A percentile compares a stretch with the other conserved stretches of the same genome.
Evolutionary conservation across 2,329 filamentous ascomycete genomes (phyloP).

Genomic region (Moelleriella libera): DNA sequence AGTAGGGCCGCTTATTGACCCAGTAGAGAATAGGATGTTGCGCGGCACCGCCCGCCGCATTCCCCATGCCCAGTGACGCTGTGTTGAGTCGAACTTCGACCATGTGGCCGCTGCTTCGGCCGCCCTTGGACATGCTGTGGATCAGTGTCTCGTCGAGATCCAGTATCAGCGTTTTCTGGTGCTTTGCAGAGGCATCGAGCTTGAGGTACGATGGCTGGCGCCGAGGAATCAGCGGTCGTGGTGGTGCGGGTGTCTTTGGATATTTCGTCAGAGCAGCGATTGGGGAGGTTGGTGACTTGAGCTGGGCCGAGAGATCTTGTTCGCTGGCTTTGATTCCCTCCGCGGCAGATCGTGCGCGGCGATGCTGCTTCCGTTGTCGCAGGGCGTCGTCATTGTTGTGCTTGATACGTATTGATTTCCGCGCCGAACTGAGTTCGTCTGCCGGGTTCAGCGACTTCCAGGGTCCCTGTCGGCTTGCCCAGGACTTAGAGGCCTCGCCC

Average conservation of each 20-base stretch:
- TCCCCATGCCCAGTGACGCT: slow-evolving; percentile 48
- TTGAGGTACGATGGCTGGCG: slow-evolving; percentile 80
- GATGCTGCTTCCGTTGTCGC: slow-evolving; percentile 58
- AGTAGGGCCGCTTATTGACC: slow-evolving; percentile 93
- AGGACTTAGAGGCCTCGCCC: slow-evolving; percentile 30
- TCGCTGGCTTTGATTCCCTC: slow-evolving; percentile 26
- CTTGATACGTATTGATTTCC: slow-evolving; percentile 82
- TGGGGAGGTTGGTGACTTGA: slow-evolving; percentile 90
- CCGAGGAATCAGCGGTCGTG: slow-evolving; percentile 75
- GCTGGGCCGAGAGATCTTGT: slow-evolving; percentile 53
- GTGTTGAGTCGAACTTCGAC: slow-evolving; percentile 86
- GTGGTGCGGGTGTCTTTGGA: slow-evolving; percentile 77
- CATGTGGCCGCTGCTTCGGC: slow-evolving; percentile 91
- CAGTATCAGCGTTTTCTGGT: slow-evolving; percentile 86
- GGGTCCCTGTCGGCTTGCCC: slow-evolving; percentile 36
- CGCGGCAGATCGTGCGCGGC: slow-evolving; percentile 40
- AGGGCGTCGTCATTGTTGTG: slow-evolving; percentile 67
- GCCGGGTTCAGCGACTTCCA: slow-evolving; percentile 45
- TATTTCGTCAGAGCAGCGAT: slow-evolving; percentile 71
- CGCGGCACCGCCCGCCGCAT: slow-evolving; percentile 48
- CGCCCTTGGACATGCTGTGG: slow-evolving; percentile 94
- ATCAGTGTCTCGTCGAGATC: slow-evolving; percentile 97
- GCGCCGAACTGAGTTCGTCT: slow-evolving; percentile 50
- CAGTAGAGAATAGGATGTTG: slow-evolving; percentile 97
- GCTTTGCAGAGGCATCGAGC: slow-evolving; percentile 37